phyloP scores from a whole-genome alignment of 805 yeast species.

The Vanderwaltozyma polyspora region DNA sequence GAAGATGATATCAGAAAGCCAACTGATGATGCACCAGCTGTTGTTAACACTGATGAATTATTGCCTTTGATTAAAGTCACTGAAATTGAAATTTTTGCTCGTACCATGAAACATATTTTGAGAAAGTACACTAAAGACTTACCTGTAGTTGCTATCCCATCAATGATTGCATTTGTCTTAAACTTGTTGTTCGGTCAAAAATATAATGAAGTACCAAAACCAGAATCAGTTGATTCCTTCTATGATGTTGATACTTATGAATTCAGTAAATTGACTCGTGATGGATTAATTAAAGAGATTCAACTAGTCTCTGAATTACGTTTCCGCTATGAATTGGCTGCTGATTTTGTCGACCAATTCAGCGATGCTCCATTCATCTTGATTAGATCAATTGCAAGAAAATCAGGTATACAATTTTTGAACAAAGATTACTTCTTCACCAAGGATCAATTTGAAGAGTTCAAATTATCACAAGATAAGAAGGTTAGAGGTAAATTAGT shows the following conservation, averaged over 20 bases:
- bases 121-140: constrained; percentile 35
- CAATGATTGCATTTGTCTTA: constrained; percentile 57
- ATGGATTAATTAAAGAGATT: constrained; percentile 34
- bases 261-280: constrained; percentile 38
- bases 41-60: constrained; percentile 30
- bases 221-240: constrained; percentile 35
- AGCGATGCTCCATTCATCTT: constrained; percentile 33
- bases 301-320: constrained; percentile 45
- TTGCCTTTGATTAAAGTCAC: constrained; percentile 38
- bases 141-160: constrained; percentile 46
- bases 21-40: constrained; percentile 26
- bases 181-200: constrained; percentile 52
- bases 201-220: constrained; percentile 32
- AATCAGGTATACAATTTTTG: constrained; percentile 82
- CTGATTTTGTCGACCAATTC: constrained; percentile 34
- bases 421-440: constrained; percentile 32
- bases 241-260: constrained; percentile 32
- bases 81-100: constrained; percentile 57
- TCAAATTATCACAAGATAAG: constrained; percentile 24
- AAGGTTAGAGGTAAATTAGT: constrained; percentile 27
- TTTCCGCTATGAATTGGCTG: constrained; percentile 49
- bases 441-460: constrained; percentile 28
- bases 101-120: constrained; percentile 68
- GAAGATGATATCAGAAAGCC: constrained; percentile 26
- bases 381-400: constrained; percentile 60